Percentiles rank a stretch among this genome's conserved stretches.
Conservation (phyloP, 768 basidiomycete species). For the Galerina marginata region DNA sequence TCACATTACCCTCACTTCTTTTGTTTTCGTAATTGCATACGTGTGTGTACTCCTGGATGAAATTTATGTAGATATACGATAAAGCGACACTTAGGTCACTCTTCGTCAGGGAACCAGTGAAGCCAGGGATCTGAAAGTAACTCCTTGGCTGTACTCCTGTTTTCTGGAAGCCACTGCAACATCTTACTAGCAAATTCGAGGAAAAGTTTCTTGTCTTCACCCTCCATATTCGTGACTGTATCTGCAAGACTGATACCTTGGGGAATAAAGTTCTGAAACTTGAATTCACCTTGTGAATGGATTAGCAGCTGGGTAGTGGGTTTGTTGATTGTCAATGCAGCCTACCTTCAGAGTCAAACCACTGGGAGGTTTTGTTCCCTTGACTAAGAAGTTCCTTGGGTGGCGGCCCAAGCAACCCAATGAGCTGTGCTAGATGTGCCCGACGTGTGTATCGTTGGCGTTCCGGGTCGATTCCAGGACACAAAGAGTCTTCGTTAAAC, state of each 20-base stretch:
- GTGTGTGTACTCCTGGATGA: too few relatives aligned
- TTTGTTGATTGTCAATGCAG: background rate
- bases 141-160: background rate
- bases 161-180: constrained; percentile 7
- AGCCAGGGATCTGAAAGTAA: constrained; percentile 8
- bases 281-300: background rate
- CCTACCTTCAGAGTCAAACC: background rate
- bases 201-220: constrained; percentile 1
- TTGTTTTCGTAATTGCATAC: too few relatives aligned
- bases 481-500: background rate
- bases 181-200: background rate
- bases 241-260: background rate
- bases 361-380: background rate
- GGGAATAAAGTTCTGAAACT: background rate
- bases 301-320: background rate
- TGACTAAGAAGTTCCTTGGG: background rate
- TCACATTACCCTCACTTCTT: too few relatives aligned
- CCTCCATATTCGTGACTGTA: background rate
- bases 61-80: too few relatives aligned
- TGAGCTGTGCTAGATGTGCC: constrained; percentile 9
- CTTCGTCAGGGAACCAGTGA: background rate
- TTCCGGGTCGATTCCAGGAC: background rate
- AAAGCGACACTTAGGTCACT: too few relatives aligned
- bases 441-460: background rate
- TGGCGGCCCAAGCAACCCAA: constrained; percentile 1